phyloP scores from a whole-genome alignment of 1,139 yeast species.

The Blastobotrys raffinosifermentans region DNA sequence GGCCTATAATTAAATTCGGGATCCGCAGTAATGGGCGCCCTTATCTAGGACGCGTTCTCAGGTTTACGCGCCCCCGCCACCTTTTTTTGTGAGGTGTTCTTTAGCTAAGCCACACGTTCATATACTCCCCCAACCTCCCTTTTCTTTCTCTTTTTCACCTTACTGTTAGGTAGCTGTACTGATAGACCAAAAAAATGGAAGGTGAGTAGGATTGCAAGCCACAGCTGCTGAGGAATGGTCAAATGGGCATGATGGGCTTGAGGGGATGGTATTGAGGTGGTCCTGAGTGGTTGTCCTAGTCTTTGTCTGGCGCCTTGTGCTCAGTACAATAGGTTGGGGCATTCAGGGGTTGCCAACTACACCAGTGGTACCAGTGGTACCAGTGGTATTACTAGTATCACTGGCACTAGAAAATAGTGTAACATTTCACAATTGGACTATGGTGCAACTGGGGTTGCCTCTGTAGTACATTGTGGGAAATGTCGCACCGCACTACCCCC shows the following conservation, averaged over 20 bases:
- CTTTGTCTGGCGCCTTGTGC: background rate
- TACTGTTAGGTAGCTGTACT: constrained; percentile 7
- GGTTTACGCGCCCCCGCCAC: too few relatives aligned
- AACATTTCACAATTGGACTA: background rate
- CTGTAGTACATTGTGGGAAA: background rate
- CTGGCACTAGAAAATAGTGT: background rate
- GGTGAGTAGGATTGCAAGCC: constrained; percentile 15
- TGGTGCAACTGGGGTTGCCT: background rate
- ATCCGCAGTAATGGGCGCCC: too few relatives aligned
- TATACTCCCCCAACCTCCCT: too few relatives aligned
- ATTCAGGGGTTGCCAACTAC: background rate
- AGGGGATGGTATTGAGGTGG: constrained; percentile 3
- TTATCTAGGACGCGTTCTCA: too few relatives aligned
- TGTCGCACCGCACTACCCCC: background rate
- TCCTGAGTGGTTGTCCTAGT: background rate
- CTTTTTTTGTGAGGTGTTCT: too few relatives aligned
- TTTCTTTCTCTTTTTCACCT: constrained; percentile 11
- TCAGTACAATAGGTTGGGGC: background rate
- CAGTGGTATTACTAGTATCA: background rate
- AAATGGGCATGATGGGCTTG: constrained; percentile 2
- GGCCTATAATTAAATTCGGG: too few relatives aligned
- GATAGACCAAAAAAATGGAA: constrained; percentile 19
- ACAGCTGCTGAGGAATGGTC: constrained; percentile 1
- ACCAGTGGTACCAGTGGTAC: background rate
- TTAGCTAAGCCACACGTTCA: too few relatives aligned